phyloP scores from a whole-genome alignment of 2,329 filamentous ascomycete genomes.

The Diplodia seriata region DNA sequence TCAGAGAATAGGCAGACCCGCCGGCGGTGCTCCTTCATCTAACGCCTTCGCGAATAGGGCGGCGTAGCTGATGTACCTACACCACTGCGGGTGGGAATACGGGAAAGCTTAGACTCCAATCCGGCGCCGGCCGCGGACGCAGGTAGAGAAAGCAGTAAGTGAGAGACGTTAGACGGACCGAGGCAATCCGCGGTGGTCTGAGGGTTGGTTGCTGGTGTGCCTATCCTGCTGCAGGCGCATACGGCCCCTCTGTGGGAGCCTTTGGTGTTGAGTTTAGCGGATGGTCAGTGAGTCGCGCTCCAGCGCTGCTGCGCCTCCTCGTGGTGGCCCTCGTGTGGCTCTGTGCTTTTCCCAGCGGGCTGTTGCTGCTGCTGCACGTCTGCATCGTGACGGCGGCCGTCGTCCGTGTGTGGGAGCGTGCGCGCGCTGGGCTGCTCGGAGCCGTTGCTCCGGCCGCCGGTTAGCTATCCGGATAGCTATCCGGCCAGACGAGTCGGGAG shows the following conservation, averaged over 20 bases:
- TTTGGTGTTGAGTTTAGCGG: constrained; percentile 29
- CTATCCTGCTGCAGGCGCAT: constrained; percentile 15
- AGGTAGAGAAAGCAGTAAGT: constrained; percentile 13
- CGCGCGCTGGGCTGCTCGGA: constrained; percentile 2
- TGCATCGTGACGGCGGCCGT: neutral
- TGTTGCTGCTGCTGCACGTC: neutral
- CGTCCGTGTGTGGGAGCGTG: constrained; percentile 7
- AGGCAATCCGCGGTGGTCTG: constrained; percentile 17
- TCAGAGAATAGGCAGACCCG: constrained; percentile 8
- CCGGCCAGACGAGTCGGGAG: constrained; percentile 17
- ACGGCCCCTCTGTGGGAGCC: constrained; percentile 4
- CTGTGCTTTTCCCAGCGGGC: neutral
- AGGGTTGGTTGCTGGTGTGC: constrained; percentile 14
- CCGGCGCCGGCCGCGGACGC: neutral
- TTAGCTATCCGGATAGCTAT: constrained; percentile 30
- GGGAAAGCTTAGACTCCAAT: constrained; percentile 20
- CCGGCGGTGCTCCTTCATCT: constrained; percentile 12
- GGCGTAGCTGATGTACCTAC: constrained; percentile 1
- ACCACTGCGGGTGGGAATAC: constrained; percentile 12
- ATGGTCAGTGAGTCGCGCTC: constrained; percentile 11
- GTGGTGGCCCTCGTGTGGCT: constrained; percentile 11
- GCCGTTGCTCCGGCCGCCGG: constrained; percentile 26
- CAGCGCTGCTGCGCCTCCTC: constrained; percentile 21
- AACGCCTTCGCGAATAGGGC: constrained; percentile 19
- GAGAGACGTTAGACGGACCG: constrained; percentile 19